Percentiles rank a stretch among this genome's conserved stretches.
phyloP scores from a whole-genome alignment of 352 stramenopile genomes.

The Phytophthora colocasiae region DNA sequence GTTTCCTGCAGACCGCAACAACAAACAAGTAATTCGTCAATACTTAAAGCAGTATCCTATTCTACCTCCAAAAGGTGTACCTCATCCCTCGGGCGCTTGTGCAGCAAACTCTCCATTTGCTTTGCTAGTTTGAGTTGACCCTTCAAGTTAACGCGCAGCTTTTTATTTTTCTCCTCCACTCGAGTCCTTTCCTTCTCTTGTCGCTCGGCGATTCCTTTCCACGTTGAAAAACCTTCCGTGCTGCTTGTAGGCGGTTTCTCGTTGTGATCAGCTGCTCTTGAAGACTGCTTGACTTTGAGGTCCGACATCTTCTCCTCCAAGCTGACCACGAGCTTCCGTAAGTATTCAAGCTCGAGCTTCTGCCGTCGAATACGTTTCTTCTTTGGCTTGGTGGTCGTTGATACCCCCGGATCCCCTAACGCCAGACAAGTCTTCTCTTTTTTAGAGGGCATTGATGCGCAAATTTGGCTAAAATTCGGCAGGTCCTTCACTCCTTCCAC shows the following conservation, averaged over 20 bases:
- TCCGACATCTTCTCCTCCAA: conserved; percentile 33
- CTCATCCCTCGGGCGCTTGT: conserved; percentile 31
- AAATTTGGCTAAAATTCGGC: neutral
- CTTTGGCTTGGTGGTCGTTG: conserved; percentile 23
- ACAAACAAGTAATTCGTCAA: neutral
- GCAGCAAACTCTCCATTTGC: conserved; percentile 41
- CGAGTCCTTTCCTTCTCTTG: conserved; percentile 35
- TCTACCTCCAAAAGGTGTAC: neutral
- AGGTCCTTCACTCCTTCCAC: neutral
- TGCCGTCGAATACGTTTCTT: conserved; percentile 46
- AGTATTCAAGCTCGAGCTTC: conserved; percentile 44
- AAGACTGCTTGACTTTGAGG: conserved; percentile 22
- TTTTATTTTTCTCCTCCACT: conserved; percentile 41
- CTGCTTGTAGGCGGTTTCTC: neutral
- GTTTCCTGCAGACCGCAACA: conserved; percentile 9
- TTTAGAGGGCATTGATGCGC: neutral
- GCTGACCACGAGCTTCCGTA: conserved; percentile 40
- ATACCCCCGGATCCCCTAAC: neutral
- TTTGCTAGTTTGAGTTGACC: conserved; percentile 42
- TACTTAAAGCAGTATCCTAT: too few species aligned
- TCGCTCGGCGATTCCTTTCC: conserved; percentile 38
- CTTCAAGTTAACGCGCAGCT: conserved; percentile 36
- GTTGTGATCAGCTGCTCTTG: neutral
- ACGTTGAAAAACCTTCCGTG: conserved; percentile 16
- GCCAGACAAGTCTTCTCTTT: neutral